Evolutionary conservation across 345 rosid genomes (phyloP).

Genomic region (Salix arbutifolia): DNA sequence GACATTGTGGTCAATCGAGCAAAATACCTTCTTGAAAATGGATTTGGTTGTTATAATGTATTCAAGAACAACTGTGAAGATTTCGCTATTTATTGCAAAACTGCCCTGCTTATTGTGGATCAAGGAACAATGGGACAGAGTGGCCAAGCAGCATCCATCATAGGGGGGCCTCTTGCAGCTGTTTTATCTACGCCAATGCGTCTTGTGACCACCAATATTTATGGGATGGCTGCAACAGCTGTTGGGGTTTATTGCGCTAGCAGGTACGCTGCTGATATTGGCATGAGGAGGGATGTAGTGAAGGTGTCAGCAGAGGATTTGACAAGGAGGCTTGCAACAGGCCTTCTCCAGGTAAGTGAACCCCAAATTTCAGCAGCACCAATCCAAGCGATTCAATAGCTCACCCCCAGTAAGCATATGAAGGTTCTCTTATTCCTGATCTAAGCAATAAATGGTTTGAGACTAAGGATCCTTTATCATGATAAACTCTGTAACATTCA

Average conservation of each 20-base stretch:
- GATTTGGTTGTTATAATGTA: conserved; percentile 76
- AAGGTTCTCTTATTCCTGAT: neutral
- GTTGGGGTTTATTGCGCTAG: conserved; percentile 72
- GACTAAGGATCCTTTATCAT: neutral
- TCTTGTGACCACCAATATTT: conserved; percentile 66
- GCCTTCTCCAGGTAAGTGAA: conserved; percentile 54
- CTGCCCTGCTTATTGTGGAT: conserved; percentile 60
- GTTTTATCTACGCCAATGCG: conserved; percentile 65
- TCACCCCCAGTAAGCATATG: neutral
- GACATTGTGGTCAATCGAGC: conserved; percentile 64
- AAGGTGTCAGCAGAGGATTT: conserved; percentile 76
- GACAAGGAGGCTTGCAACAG: conserved; percentile 52
- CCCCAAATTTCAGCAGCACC: conserved; percentile 30
- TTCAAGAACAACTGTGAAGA: conserved; percentile 88
- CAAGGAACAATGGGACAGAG: conserved; percentile 71
- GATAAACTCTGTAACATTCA: neutral
- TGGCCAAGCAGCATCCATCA: conserved; percentile 71
- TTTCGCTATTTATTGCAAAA: conserved; percentile 78
- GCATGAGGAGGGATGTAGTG: conserved; percentile 68
- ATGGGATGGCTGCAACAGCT: conserved; percentile 83
- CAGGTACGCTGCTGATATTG: conserved; percentile 83
- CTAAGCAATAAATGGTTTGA: neutral
- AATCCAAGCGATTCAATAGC: neutral
- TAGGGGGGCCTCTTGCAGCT: conserved; percentile 81
- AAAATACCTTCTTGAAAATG: conserved; percentile 67